These are phyloP conservation scores for Novymonas esmeraldas DNA, from an alignment of 208 protist genomes.

Conservation along the genomic window DNA sequence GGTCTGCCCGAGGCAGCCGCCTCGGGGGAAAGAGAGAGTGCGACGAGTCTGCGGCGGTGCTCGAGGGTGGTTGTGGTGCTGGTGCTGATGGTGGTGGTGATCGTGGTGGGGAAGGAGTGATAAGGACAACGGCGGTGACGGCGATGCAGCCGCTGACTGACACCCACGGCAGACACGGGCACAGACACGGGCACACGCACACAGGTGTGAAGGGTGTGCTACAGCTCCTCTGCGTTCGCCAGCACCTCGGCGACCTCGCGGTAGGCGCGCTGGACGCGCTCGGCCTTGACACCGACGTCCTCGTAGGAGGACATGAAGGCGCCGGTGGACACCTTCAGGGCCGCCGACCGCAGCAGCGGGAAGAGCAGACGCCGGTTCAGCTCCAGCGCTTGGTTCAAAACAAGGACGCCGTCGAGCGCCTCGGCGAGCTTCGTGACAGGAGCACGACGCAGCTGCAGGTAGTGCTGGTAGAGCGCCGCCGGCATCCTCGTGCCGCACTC, in stretches of 20 bases:
- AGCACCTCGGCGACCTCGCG: conserved; percentile 65
- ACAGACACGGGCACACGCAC: too few relatives aligned
- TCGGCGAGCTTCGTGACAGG: conserved; percentile 54
- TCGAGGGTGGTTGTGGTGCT: too few relatives aligned
- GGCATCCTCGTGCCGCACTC: conserved; percentile 33
- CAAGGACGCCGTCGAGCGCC: conserved; percentile 64
- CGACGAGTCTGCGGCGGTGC: too few relatives aligned
- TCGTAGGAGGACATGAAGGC: conserved; percentile 82
- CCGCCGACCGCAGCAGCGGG: conserved; percentile 74
- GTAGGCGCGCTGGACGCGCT: conserved; percentile 63
- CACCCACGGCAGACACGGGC: neutral
- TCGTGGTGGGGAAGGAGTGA: too few relatives aligned
- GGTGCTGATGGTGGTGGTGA: too few relatives aligned
- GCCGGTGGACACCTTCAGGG: conserved; percentile 77
- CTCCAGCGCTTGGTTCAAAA: conserved; percentile 80
- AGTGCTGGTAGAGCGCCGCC: conserved; percentile 37
- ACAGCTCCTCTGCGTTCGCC: conserved; percentile 49
- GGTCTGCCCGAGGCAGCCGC: too few relatives aligned
- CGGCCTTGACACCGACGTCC: conserved; percentile 61
- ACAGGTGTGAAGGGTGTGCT: neutral
- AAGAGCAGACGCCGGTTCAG: conserved; percentile 69
- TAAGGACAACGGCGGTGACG: too few relatives aligned
- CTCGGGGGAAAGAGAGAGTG: too few relatives aligned
- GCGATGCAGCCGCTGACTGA: too few relatives aligned
- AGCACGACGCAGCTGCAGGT: conserved; percentile 34